These are phyloP conservation scores for Cryptococcus wingfieldii DNA, from an alignment of 1,284 basidiomycete genomes.

Conservation along the genomic window DNA sequence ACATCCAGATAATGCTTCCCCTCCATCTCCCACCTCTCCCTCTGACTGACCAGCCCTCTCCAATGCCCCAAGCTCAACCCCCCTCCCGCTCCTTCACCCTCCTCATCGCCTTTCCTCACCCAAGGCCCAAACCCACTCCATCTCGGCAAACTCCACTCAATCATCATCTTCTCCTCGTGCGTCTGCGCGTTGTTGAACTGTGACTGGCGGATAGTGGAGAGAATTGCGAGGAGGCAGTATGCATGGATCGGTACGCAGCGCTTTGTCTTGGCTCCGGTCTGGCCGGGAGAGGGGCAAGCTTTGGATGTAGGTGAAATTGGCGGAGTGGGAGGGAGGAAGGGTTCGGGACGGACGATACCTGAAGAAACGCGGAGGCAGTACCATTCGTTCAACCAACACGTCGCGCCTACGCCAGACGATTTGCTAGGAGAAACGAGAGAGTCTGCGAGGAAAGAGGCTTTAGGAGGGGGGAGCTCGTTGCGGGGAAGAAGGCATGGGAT, in stretches of 20 bases:
- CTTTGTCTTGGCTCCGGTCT: neutral
- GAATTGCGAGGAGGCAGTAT: constrained; percentile 15
- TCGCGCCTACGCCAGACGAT: neutral
- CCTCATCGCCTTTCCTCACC: neutral
- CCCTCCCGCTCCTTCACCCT: neutral
- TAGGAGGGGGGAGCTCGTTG: neutral
- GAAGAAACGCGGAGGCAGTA: constrained; percentile 11
- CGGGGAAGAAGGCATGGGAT: constrained; percentile 16
- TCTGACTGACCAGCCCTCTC: constrained; percentile 13
- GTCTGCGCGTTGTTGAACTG: neutral
- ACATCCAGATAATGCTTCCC: constrained; percentile 9
- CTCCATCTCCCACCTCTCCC: constrained; percentile 1
- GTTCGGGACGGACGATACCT: constrained; percentile 4
- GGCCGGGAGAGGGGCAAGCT: neutral
- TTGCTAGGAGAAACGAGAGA: neutral
- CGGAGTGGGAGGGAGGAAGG: constrained; percentile 1
- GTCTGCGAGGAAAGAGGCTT: neutral
- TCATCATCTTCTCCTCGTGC: constrained; percentile 14
- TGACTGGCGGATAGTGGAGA: constrained; percentile 5
- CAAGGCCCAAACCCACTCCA: constrained; percentile 22
- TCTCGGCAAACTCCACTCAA: constrained; percentile 20
- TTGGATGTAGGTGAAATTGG: neutral
- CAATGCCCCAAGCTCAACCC: constrained; percentile 8
- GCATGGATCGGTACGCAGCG: constrained; percentile 13
- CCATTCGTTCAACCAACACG: constrained; percentile 9